These are phyloP conservation scores for barrel medic (Medicago truncatula) DNA, from an alignment of 306 rosid species.

Conservation along the genomic window MtrunA17r5.0-ANR NC_053042.1:40197501-40198000, in stretches of 20 bases:
- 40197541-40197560: slow-evolving; percentile 4
- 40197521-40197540: neutral
- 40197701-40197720: neutral
- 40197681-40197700: slow-evolving; percentile 7
- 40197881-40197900: slow-evolving; percentile 26
- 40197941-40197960: slow-evolving; percentile 25
- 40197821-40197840: slow-evolving; percentile 31
- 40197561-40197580: slow-evolving; percentile 11
- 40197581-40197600: slow-evolving; percentile 11
- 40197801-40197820: slow-evolving; percentile 13
- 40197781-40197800: slow-evolving; percentile 16
- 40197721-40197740: too few relatives aligned
- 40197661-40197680: slow-evolving; percentile 2
- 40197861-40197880: slow-evolving; percentile 25
- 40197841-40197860: slow-evolving; percentile 5
- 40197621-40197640: slow-evolving; percentile 21
- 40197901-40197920: slow-evolving; percentile 14
- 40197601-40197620: slow-evolving; percentile 8
- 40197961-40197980: slow-evolving; percentile 33
- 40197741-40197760: slow-evolving; percentile 1
- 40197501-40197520: neutral
- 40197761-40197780: slow-evolving; percentile 1
- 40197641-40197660: neutral
- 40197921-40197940: slow-evolving; percentile 10
- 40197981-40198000: slow-evolving; percentile 33